Base-by-base conservation (phyloP, 2,329 filamentous ascomycete species). In the Hymenoscyphus fraxineus region DNA sequence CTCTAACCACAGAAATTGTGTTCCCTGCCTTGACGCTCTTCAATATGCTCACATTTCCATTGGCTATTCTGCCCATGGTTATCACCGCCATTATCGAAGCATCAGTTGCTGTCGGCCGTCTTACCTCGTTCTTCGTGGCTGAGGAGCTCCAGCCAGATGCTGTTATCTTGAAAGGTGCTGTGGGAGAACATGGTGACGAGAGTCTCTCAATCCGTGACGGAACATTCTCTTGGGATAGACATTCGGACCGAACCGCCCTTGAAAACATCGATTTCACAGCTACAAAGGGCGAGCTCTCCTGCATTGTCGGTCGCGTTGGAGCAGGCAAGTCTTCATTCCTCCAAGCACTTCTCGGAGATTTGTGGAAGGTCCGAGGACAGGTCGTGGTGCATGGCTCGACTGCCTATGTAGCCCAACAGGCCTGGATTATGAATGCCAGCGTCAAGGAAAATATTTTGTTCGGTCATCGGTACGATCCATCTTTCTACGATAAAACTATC, bases 371-470 rank as follows among this genome's bases (percentile, higher is more conserved):
- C 59, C 87, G 91, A 66, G 95, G 95, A 58, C 84, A 91, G 67
- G 94, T 97, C 3, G 83, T 90, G 63, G 83, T 99, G 10, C 88
- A 91, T 70, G 96, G 95, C 58, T 86, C 84, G 35, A 85, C 92
- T 51, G 95, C 95, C 1, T 99, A 98, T 76, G 95, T 96, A 65
- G 91, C 93, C 16, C 96, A 99, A 76, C 88, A 91, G 73, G 82
- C 93, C 22, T 99, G 96, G 95, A 91, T 99, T 61, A 94, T 98
- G 88, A 99, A 99, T 75, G 95, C 95, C 9, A 96, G 91, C 38
- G 93, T 99, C 64, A 92, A 93, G 72, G 95, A 99, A 75, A 99
- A 99, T 75, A 97, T 99, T 71, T 83, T 97, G 4, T 99, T 99
- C 74, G 95, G 95, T 1, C 93, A 99, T 78, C 88, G 92, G 58